Evolutionary conservation across 116 monocot species (phyloP).

Genomic region (Posidonia oceanica): DNA sequence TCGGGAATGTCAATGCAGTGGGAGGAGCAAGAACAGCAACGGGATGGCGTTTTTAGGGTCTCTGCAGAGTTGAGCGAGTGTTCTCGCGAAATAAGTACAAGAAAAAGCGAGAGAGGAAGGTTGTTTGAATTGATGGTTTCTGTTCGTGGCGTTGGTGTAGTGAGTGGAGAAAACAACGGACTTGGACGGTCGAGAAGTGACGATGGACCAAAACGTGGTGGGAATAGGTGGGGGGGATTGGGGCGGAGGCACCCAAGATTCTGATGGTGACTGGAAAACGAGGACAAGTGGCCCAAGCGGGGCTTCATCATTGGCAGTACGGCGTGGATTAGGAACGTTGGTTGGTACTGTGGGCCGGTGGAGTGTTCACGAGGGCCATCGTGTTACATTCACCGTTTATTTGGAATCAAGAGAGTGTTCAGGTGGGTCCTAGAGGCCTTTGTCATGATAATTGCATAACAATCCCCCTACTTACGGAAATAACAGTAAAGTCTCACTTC

Average conservation of each 20-base stretch:
- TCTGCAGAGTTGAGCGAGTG: too few species aligned
- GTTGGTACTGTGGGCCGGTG: background rate
- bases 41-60: too few species aligned
- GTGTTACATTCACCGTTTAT: too few species aligned
- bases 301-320: background rate
- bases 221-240: background rate
- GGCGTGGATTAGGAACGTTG: background rate
- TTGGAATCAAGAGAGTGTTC: too few species aligned
- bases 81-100: background rate
- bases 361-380: too few species aligned
- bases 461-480: too few species aligned
- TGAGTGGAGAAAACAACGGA: background rate
- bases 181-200: constrained; percentile 5
- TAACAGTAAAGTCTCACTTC: too few species aligned
- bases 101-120: background rate
- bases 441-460: too few species aligned
- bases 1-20: background rate
- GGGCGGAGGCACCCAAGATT: constrained; percentile 5
- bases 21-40: background rate
- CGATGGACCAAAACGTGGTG: background rate
- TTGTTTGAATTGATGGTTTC: too few species aligned
- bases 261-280: background rate
- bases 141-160: too few species aligned
- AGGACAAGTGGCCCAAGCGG: background rate
- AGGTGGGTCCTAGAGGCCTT: too few species aligned